Evolutionary conservation across 495 filamentous ascomycete species (phyloP), one percentile per base, ranked within the genome.

Genomic region (Podospora appendiculata): DNA sequence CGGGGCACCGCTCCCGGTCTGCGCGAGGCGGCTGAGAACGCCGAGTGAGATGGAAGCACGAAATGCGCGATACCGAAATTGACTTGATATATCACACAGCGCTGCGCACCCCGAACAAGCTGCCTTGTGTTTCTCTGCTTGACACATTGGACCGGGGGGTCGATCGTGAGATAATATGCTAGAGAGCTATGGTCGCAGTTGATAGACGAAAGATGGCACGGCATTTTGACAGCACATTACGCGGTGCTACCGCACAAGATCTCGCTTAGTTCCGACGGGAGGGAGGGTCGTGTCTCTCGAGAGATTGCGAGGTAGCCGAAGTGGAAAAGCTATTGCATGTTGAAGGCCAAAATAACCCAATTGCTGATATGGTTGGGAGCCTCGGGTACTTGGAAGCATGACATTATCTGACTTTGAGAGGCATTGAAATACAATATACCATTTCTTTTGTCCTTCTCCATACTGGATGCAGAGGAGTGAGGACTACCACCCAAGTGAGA

Each of bases 21-120:
- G 48, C 71, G 71, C 45, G 79, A 80, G 44, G 63, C 78, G 51
- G 75, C 73, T 13, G 79, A 76, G 63, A 81, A 79, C 56, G 75
- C 73, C 32, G 70, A 82, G 60, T 81, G 63, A 18, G 41, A 16
- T 18, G 14, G 32, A 45, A 51, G 56, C 43, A 57, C 45, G 33
- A 56, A 19, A 53, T 55, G 58, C 51, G 52, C 35, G 56, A 50
- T 55, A 50, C 52, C 65, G 60, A 62, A 48, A 61, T 64, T 57
- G 32, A 38, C 34, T 25, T 48, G 40, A 50, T 58, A 45, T 47
- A 58, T 55, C 48, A 53, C 50, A 56, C 61, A 50, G 25, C 25
- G 40, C 47, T 45, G 34, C 54, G 39, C 33, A 51, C 41, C 45
- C 41, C 36, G 35, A 39, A 35, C n/a, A 19, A 38, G 38, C 18